Evolutionary conservation across 768 basidiomycete species (phyloP).

Genomic region (Lentinula raphanica): DNA sequence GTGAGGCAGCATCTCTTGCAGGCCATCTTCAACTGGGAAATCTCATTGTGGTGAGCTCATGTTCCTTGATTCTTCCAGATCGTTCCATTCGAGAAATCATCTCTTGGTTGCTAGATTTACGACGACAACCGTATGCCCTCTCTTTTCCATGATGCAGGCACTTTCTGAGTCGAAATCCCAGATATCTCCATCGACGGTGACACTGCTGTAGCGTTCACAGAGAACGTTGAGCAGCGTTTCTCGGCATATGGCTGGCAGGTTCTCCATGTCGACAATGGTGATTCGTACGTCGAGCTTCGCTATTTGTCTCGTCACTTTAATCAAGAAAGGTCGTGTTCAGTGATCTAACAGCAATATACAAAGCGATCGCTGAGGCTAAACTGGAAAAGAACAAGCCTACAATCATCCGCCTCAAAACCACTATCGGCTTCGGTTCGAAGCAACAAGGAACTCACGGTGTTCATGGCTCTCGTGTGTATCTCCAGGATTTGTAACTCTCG

Average conservation of each 20-base stretch:
- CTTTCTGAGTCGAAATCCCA: constrained; percentile 23
- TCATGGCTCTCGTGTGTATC: constrained; percentile 80
- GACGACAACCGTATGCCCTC: constrained; percentile 79
- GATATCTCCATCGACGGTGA: constrained; percentile 97
- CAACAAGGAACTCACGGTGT: constrained; percentile 91
- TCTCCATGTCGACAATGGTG: constrained; percentile 75
- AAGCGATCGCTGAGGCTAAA: constrained; percentile 75
- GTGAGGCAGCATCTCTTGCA: constrained; percentile 87
- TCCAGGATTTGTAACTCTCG: neutral
- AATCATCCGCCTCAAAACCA: constrained; percentile 80
- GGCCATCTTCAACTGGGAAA: constrained; percentile 93
- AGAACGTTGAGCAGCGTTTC: constrained; percentile 87
- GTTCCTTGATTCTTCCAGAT: neutral
- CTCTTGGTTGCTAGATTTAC: constrained; percentile 53
- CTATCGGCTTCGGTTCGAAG: constrained; percentile 92
- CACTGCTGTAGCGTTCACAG: constrained; percentile 89
- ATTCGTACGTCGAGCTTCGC: constrained; percentile 42
- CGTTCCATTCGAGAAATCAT: constrained; percentile 8
- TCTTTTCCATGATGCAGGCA: neutral
- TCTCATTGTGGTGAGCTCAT: constrained; percentile 71
- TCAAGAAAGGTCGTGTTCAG: constrained; percentile 40
- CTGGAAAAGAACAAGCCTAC: constrained; percentile 79
- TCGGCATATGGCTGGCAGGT: constrained; percentile 93
- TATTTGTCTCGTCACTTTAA: neutral
- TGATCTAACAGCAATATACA: constrained; percentile 71